Percentiles rank a stretch among this genome's conserved stretches.
phyloP scores from a whole-genome alignment of 2,329 filamentous ascomycete genomes.

The Ramularia collo-cygni region DNA sequence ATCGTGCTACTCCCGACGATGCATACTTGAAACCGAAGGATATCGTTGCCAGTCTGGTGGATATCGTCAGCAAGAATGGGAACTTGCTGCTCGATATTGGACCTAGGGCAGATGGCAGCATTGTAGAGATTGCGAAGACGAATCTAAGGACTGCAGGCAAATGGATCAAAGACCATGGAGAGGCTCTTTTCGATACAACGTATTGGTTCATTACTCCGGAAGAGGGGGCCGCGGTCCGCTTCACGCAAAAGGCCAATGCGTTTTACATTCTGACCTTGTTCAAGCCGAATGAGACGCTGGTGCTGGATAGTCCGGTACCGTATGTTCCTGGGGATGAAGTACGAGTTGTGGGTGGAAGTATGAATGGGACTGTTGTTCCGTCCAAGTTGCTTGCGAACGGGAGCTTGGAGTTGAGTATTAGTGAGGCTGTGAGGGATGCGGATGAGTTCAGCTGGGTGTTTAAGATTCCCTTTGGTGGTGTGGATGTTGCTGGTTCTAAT shows the following conservation, averaged over 20 bases:
- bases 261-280: slow-evolving; percentile 47
- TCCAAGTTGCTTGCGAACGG: slow-evolving; percentile 22
- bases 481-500: no score
- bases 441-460: slow-evolving; percentile 41
- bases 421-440: slow-evolving; percentile 27
- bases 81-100: slow-evolving; percentile 32
- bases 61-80: slow-evolving; percentile 28
- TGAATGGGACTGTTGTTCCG: slow-evolving; percentile 25
- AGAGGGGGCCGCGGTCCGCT: slow-evolving; percentile 42
- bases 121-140: slow-evolving; percentile 43
- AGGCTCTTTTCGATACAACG: slow-evolving; percentile 52
- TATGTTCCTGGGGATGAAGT: slow-evolving; percentile 43
- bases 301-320: slow-evolving; percentile 41
- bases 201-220: slow-evolving; percentile 46
- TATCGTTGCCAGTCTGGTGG: slow-evolving; percentile 23
- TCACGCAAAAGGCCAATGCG: slow-evolving; percentile 47
- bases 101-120: slow-evolving; percentile 49
- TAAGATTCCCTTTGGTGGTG: slow-evolving; percentile 28
- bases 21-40: slow-evolving; percentile 20
- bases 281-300: slow-evolving; percentile 36
- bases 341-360: slow-evolving; percentile 36
- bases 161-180: slow-evolving; percentile 49
- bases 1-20: slow-evolving; percentile 44
- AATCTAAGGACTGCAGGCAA: slow-evolving; percentile 46
- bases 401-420: slow-evolving; percentile 30